Conservation (phyloP, 495 filamentous ascomycete species). For the Hypoxylon fuscum region DNA sequence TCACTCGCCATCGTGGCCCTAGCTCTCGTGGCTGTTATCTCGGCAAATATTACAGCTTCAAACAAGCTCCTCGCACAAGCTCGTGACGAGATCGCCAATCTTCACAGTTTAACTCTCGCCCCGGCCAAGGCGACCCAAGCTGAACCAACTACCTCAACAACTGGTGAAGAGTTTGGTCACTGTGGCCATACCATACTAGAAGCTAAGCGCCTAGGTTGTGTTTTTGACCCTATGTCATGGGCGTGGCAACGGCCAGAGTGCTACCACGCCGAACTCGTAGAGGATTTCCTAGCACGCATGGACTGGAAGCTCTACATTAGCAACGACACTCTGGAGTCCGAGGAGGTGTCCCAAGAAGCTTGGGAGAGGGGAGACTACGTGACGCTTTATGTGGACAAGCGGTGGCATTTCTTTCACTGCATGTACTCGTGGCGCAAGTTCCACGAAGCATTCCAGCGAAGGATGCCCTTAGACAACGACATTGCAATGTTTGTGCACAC, state of each 20-base stretch:
- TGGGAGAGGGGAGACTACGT: slow-evolving; percentile 12
- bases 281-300: slow-evolving; percentile 17
- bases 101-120: too few relatives aligned
- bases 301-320: slow-evolving; percentile 22
- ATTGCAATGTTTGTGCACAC: slow-evolving; percentile 2
- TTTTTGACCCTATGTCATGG: slow-evolving; percentile 27
- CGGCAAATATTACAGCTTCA: too few relatives aligned
- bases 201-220: slow-evolving; percentile 10
- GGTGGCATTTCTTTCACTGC: slow-evolving; percentile 17
- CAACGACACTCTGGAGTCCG: slow-evolving; percentile 7
- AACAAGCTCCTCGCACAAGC: too few relatives aligned
- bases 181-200: slow-evolving; percentile 16
- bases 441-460: slow-evolving; percentile 2
- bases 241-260: slow-evolving; percentile 11
- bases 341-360: slow-evolving; percentile 4
- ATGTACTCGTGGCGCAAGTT: slow-evolving; percentile 20
- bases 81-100: too few relatives aligned
- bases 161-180: slow-evolving; percentile 14
- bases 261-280: slow-evolving; percentile 20
- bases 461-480: slow-evolving; percentile 21
- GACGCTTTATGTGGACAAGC: slow-evolving; percentile 1
- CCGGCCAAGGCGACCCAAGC: too few relatives aligned
- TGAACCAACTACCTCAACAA: too few relatives aligned
- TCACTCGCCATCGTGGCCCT: too few relatives aligned
- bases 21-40: too few relatives aligned